These are phyloP conservation scores for Rugonectria rugulosa DNA, from an alignment of 2,329 filamentous ascomycete species.

Conservation along the genomic window DNA sequence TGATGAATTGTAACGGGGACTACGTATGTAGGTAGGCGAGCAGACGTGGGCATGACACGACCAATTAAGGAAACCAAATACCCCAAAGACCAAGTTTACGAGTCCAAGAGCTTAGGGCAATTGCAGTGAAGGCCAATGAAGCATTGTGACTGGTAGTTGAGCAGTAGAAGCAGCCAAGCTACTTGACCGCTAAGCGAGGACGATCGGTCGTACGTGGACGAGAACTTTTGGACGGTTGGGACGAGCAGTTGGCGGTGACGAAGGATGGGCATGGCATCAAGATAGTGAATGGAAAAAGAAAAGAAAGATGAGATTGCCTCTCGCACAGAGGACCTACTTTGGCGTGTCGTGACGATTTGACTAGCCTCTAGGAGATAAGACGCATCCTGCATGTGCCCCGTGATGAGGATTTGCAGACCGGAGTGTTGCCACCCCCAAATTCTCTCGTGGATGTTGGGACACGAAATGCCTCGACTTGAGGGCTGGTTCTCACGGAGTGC, in stretches of 20 bases:
- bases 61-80: slow-evolving; percentile 26
- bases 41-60: slow-evolving; percentile 23
- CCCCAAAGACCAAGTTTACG: slow-evolving; percentile 12
- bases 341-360: no score
- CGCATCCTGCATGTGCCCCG: neutral
- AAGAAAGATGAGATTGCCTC: slow-evolving; percentile 2
- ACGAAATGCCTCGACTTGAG: no score
- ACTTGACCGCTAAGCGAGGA: no score
- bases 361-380: neutral
- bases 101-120: neutral
- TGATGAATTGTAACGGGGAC: slow-evolving; percentile 19
- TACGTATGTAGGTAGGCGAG: slow-evolving; percentile 13
- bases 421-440: neutral
- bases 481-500: no score
- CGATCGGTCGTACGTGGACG: no score
- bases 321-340: no score
- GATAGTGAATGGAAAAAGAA: slow-evolving; percentile 2
- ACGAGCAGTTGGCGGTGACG: no score
- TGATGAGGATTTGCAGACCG: neutral
- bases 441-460: no score
- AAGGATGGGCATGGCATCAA: neutral
- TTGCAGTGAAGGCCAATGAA: neutral
- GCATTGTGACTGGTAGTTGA: neutral
- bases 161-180: neutral
- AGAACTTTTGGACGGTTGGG: no score